These are phyloP conservation scores for Boletus patriciae DNA, from an alignment of 768 basidiomycete species.

Conservation along the genomic window DNA sequence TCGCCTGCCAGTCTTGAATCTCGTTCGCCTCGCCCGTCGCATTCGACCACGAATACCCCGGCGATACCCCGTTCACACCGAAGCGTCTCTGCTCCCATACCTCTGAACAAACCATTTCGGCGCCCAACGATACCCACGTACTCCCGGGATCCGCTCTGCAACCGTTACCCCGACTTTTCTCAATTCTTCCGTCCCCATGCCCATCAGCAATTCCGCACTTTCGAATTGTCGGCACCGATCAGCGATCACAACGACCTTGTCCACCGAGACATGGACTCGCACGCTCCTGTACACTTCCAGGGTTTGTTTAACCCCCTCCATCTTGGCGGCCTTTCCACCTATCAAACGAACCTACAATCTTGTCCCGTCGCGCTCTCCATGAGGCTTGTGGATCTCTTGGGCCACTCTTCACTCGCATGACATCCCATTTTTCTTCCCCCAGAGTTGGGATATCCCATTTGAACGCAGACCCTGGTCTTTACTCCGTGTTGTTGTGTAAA, in stretches of 20 bases:
- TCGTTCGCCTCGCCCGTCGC: not conserved
- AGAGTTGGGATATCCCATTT: not conserved
- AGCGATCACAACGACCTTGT: not conserved
- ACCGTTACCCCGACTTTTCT: slow-evolving; percentile 36
- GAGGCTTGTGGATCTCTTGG: slow-evolving; percentile 20
- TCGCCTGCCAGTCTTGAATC: not conserved
- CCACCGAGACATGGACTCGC: not conserved
- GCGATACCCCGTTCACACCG: not conserved
- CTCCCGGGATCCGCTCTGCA: slow-evolving; percentile 33
- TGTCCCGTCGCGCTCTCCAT: slow-evolving; percentile 23
- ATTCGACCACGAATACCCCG: not conserved
- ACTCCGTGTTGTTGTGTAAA: slow-evolving; percentile 11
- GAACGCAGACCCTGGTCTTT: not conserved
- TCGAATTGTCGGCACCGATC: not conserved
- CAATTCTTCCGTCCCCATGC: slow-evolving; percentile 28
- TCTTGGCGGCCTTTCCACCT: not conserved
- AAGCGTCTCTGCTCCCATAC: not conserved
- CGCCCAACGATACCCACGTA: slow-evolving; percentile 14
- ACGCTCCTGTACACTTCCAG: not conserved
- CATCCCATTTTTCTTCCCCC: not conserved
- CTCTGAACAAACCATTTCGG: not conserved
- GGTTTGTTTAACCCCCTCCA: not conserved
- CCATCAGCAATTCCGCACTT: slow-evolving; percentile 7
- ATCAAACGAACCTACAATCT: not conserved
- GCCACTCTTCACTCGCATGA: not conserved